phyloP scores from a whole-genome alignment of 2,329 filamentous ascomycete genomes.

The Fusarium hainanense region DNA sequence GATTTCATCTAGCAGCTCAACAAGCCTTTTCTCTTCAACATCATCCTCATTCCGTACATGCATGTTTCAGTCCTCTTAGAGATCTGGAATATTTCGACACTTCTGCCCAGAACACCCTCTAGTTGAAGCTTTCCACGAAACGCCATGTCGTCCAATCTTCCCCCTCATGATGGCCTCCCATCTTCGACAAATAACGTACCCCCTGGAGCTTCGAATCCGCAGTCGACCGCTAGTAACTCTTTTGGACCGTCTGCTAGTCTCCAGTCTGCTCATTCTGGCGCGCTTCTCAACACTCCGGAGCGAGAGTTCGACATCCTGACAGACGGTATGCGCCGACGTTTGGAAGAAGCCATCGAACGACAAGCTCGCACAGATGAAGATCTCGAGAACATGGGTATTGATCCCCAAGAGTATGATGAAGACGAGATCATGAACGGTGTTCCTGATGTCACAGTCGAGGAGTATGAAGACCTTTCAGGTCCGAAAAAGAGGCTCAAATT shows the following conservation, averaged over 20 bases:
- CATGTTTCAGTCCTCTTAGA: not conserved
- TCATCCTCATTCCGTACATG: not conserved
- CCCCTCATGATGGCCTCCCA: not conserved
- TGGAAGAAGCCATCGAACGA: conserved; percentile 23
- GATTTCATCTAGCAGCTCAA: not conserved
- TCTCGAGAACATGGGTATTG: conserved; percentile 18
- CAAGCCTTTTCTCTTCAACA: not conserved
- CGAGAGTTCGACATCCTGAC: conserved; percentile 8
- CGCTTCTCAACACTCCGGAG: conserved; percentile 11
- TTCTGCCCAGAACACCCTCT: not conserved
- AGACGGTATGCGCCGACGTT: conserved; percentile 11
- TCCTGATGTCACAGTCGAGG: conserved; percentile 17
- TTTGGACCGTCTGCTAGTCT: not conserved
- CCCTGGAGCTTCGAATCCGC: not conserved
- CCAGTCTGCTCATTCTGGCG: not conserved
- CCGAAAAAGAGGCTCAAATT: conserved; percentile 48
- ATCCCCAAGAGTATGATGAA: not conserved
- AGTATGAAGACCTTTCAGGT: conserved; percentile 18
- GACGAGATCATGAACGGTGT: conserved; percentile 6
- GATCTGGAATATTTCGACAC: not conserved
- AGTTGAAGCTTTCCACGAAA: not conserved
- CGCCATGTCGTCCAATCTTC: conserved; percentile 13
- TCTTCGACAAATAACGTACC: not conserved
- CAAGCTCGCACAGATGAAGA: conserved; percentile 21
- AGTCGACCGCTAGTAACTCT: not conserved